Evolutionary conservation across 2,329 filamentous ascomycete species (phyloP).

Genomic region (Fusarium bactridioides): DNA sequence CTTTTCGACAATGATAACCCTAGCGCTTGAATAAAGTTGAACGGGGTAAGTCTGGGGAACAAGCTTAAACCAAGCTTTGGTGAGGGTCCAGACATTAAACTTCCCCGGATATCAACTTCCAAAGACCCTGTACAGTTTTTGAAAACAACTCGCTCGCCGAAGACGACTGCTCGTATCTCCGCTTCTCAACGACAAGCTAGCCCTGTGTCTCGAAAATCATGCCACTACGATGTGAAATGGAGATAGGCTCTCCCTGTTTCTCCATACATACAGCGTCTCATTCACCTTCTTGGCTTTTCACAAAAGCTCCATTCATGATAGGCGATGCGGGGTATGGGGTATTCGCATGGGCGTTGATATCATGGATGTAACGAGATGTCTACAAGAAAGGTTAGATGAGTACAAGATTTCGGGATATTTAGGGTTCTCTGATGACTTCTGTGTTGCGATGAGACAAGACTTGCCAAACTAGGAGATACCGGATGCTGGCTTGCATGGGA

Average conservation of each 20-base stretch:
- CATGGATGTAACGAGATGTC: not conserved
- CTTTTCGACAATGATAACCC: not conserved
- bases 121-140: not conserved
- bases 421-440: slow-evolving; percentile 8
- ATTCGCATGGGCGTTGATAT: not conserved
- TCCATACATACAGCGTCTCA: slow-evolving; percentile 24
- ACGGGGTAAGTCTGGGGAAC: slow-evolving; percentile 8
- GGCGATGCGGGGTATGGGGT: slow-evolving; percentile 26
- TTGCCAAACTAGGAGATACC: not conserved
- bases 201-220: not conserved
- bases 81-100: not conserved
- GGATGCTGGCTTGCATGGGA: not conserved
- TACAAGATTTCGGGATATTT: slow-evolving; percentile 20
- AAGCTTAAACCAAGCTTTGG: not conserved
- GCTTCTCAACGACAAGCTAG: not conserved
- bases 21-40: not conserved
- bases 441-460: not conserved
- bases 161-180: slow-evolving; percentile 29
- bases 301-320: not conserved
- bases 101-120: slow-evolving; percentile 6
- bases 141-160: slow-evolving; percentile 20
- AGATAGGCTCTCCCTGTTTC: not conserved
- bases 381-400: slow-evolving; percentile 8
- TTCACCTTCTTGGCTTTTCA: slow-evolving; percentile 3
- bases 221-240: not conserved